phyloP scores from a whole-genome alignment of 257 asterid genomes.

The Nicotiana knightiana region DNA sequence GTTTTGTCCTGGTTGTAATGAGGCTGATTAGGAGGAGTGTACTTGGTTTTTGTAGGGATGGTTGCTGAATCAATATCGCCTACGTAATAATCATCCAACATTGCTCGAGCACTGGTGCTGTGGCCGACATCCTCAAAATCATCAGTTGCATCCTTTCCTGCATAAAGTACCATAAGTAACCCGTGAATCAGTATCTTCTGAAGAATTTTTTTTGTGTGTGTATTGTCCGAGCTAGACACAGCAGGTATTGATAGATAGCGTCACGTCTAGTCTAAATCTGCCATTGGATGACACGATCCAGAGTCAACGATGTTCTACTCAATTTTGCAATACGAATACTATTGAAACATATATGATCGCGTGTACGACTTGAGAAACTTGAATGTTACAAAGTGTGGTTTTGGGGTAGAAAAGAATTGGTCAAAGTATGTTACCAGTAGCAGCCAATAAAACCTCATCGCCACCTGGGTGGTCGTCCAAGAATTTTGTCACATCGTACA shows the following conservation, averaged over 20 bases:
- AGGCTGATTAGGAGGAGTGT: constrained; percentile 54
- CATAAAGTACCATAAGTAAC: not conserved
- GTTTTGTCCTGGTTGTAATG: constrained; percentile 55
- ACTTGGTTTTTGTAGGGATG: constrained; percentile 37
- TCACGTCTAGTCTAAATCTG: not conserved
- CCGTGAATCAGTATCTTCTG: not conserved
- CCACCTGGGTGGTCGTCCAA: constrained; percentile 97
- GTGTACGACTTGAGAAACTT: not conserved
- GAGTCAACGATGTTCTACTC: not conserved
- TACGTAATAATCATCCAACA: constrained; percentile 54
- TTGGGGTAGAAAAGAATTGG: not conserved
- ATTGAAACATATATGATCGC: not conserved
- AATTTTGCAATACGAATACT: not conserved
- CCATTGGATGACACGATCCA: not conserved
- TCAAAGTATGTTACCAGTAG: constrained; percentile 44
- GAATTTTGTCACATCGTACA: constrained; percentile 76
- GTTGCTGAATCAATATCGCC: constrained; percentile 58
- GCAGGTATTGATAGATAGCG: too few relatives aligned
- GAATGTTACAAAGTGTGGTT: not conserved
- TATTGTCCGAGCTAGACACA: not conserved
- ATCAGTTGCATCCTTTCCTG: constrained; percentile 84
- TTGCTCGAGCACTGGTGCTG: constrained; percentile 61
- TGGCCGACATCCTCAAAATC: constrained; percentile 91
- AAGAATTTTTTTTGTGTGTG: not conserved
- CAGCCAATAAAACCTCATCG: constrained; percentile 75